Evolutionary conservation across 2,329 filamentous ascomycete species (phyloP).

Genomic region (Neonectria sp.): DNA sequence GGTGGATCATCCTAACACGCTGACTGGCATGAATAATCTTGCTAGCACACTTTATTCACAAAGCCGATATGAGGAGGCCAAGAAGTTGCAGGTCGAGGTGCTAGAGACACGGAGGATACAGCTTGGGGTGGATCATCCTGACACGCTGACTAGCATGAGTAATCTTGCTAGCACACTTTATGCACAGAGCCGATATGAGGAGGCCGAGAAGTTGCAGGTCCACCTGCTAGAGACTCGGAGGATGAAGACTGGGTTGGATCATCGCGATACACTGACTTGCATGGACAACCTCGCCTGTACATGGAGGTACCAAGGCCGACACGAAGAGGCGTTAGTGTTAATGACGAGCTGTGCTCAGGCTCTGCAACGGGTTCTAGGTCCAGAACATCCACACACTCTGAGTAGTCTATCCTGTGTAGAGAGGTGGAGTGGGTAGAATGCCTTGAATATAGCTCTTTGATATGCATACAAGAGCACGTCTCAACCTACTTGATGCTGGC

Average conservation of each 20-base stretch:
- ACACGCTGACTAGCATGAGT: neutral
- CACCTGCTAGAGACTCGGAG: conserved; percentile 3
- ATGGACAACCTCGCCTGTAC: conserved; percentile 2
- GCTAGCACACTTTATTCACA: neutral
- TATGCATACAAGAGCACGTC: no score
- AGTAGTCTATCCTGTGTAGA: no score
- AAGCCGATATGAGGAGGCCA: conserved; percentile 2
- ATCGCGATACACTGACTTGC: neutral
- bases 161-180: neutral
- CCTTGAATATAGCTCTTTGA: no score
- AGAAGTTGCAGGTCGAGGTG: neutral
- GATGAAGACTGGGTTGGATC: neutral
- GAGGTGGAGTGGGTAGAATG: no score
- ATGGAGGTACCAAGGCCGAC: neutral
- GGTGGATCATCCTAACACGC: neutral
- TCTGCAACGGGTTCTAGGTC: no score
- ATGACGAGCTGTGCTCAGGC: neutral
- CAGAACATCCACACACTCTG: no score
- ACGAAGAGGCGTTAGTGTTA: neutral
- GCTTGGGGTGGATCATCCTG: neutral
- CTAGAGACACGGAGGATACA: neutral
- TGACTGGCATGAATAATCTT: neutral
- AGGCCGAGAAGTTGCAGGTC: conserved; percentile 2
- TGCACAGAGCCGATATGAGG: neutral
- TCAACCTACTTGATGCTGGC: no score